These are phyloP conservation scores for Evansstolkia leycettana DNA, from an alignment of 495 filamentous ascomycete genomes.

Conservation along the genomic window DNA sequence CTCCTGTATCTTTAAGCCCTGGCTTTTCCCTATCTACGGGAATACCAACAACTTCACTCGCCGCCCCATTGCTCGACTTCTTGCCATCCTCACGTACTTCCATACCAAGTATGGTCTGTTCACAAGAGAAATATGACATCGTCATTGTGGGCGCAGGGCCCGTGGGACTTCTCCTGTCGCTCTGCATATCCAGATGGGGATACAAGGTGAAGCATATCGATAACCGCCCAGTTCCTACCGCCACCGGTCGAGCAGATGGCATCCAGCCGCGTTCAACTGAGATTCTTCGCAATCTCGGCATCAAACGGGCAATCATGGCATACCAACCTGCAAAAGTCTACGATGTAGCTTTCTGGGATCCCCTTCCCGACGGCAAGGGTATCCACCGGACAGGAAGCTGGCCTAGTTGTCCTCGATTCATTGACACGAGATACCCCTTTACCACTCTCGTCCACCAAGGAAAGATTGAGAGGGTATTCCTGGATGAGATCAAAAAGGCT, in stretches of 20 bases:
- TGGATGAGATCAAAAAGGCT: conserved; percentile 50
- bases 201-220: conserved; percentile 60
- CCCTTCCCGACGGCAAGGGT: conserved; percentile 33
- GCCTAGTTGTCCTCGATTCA: conserved; percentile 51
- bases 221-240: conserved; percentile 49
- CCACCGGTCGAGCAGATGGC: conserved; percentile 65
- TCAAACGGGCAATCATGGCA: conserved; percentile 53
- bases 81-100: background rate
- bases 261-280: conserved; percentile 61
- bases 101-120: conserved; percentile 21
- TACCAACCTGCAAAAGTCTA: conserved; percentile 53
- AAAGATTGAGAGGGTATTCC: conserved; percentile 51
- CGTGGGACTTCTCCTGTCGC: conserved; percentile 77
- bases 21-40: no score
- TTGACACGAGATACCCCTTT: conserved; percentile 55
- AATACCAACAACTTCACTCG: no score
- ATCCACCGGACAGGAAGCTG: conserved; percentile 50
- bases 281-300: conserved; percentile 51
- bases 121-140: conserved; percentile 48
- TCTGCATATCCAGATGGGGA: conserved; percentile 59
- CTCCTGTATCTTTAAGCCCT: no score
- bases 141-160: conserved; percentile 85
- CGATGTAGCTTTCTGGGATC: conserved; percentile 58
- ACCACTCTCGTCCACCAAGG: conserved; percentile 55
- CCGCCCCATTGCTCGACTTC: background rate